Evolutionary conservation across 306 rosid species (phyloP).

Genomic region (Coriaria nepalensis): DNA sequence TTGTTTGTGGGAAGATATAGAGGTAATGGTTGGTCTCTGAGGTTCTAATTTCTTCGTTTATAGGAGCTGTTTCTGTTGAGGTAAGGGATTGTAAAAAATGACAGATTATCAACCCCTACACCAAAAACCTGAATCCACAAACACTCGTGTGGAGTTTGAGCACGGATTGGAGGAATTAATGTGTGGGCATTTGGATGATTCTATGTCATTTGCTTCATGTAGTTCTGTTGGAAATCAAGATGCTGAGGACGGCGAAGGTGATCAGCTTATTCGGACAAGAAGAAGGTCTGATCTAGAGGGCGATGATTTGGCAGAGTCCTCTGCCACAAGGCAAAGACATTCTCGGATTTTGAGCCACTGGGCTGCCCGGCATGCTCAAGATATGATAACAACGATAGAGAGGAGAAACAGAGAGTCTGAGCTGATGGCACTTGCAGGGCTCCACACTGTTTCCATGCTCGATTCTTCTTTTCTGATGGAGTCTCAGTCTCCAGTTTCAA

Average conservation of each 20-base stretch:
- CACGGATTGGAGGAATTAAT: slow-evolving; percentile 73
- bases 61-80: slow-evolving; percentile 11
- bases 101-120: slow-evolving; percentile 72
- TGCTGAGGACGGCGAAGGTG: slow-evolving; percentile 78
- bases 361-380: slow-evolving; percentile 99
- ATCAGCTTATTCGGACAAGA: slow-evolving; percentile 84
- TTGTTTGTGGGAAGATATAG: slow-evolving; percentile 15
- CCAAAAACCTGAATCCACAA: slow-evolving; percentile 91
- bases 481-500: slow-evolving; percentile 79
- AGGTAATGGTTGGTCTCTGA: slow-evolving; percentile 23
- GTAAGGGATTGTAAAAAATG: slow-evolving; percentile 41
- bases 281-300: slow-evolving; percentile 91
- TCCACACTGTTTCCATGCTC: slow-evolving; percentile 92
- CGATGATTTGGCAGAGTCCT: slow-evolving; percentile 87
- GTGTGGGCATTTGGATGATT: slow-evolving; percentile 96
- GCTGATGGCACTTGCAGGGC: slow-evolving; percentile 88
- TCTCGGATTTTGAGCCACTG: slow-evolving; percentile 81
- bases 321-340: slow-evolving; percentile 76
- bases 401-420: slow-evolving; percentile 95
- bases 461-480: slow-evolving; percentile 93
- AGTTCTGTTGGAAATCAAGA: slow-evolving; percentile 65
- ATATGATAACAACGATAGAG: slow-evolving; percentile 97
- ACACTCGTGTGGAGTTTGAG: slow-evolving; percentile 64
- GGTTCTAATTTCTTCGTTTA: not conserved
- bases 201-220: slow-evolving; percentile 92